These are phyloP conservation scores for Brassica napus DNA, from an alignment of 345 rosid species.

Conservation along the genomic window DNA sequence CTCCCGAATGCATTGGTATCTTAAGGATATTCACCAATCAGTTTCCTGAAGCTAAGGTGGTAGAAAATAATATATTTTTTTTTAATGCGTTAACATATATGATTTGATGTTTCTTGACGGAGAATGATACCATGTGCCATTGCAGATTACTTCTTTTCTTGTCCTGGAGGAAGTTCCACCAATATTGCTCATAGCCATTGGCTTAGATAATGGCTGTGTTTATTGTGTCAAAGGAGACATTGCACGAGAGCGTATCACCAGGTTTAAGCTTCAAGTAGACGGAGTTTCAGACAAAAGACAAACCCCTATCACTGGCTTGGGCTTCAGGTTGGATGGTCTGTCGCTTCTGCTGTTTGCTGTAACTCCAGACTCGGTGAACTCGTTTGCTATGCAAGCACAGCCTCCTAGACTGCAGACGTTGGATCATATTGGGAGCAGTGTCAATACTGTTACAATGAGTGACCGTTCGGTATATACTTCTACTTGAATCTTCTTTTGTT, in stretches of 20 bases:
- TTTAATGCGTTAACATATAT: background rate
- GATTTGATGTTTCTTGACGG: conserved; percentile 3
- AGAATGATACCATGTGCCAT: conserved; percentile 24
- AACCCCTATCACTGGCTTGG: conserved; percentile 70
- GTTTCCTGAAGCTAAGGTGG: conserved; percentile 98
- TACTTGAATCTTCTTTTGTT: conserved; percentile 1
- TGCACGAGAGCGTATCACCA: conserved; percentile 87
- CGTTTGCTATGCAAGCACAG: conserved; percentile 73
- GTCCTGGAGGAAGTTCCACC: conserved; percentile 98
- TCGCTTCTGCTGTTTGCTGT: conserved; percentile 85
- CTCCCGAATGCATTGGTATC: conserved; percentile 86
- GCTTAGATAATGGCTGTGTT: conserved; percentile 77
- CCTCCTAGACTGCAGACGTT: conserved; percentile 74
- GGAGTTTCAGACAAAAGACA: conserved; percentile 44
- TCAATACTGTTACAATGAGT: conserved; percentile 82
- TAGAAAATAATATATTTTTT: conserved; percentile 16
- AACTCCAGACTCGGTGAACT: conserved; percentile 70
- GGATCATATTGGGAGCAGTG: conserved; percentile 79
- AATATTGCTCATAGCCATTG: conserved; percentile 82
- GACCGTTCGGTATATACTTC: conserved; percentile 67
- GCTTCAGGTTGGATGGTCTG: conserved; percentile 86
- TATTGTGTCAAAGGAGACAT: conserved; percentile 97
- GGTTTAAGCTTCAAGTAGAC: conserved; percentile 83
- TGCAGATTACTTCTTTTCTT: conserved; percentile 89
- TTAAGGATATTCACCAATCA: conserved; percentile 88